A percentile compares a stretch with the other conserved stretches of the same genome.
phyloP scores from a whole-genome alignment of 2,329 filamentous ascomycete genomes.

The Boeremia lycopersici region DNA sequence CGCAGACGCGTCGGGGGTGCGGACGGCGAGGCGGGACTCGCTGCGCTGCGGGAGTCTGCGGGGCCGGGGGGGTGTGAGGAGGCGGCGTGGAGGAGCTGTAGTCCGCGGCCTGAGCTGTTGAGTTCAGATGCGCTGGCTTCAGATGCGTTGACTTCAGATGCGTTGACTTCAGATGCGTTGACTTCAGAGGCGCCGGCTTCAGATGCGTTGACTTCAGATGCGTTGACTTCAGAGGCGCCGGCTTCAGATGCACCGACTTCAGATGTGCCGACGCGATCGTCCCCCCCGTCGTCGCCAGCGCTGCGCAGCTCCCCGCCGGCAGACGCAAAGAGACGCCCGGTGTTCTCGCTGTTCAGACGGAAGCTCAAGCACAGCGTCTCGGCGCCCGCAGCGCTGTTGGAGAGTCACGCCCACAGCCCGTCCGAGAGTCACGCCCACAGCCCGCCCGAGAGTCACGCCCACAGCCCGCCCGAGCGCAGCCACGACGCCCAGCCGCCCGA shows the following conservation, averaged over 20 bases:
- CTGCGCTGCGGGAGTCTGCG: too few relatives aligned
- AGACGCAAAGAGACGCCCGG: conserved; percentile 50
- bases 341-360: conserved; percentile 55
- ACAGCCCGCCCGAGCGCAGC: conserved; percentile 25
- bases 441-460: conserved; percentile 28
- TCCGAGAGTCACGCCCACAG: conserved; percentile 45
- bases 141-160: too few relatives aligned
- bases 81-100: too few relatives aligned
- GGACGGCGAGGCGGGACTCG: too few relatives aligned
- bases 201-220: too few relatives aligned
- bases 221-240: too few relatives aligned
- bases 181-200: too few relatives aligned
- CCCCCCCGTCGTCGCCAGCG: conserved; percentile 41
- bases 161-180: too few relatives aligned
- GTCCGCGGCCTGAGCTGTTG: too few relatives aligned
- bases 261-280: conserved; percentile 45
- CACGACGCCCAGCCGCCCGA: neutral
- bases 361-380: conserved; percentile 21
- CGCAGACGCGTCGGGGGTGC: conserved; percentile 48
- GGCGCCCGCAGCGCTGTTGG: conserved; percentile 25
- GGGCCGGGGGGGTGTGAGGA: too few relatives aligned
- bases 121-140: too few relatives aligned
- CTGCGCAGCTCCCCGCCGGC: conserved; percentile 31
- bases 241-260: conserved; percentile 33
- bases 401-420: conserved; percentile 43